Evolutionary conservation across 192 early-diverging fungal genomes (phyloP), one percentile per base, ranked within the genome.

Genomic region (Umbelopsis isabellina): DNA sequence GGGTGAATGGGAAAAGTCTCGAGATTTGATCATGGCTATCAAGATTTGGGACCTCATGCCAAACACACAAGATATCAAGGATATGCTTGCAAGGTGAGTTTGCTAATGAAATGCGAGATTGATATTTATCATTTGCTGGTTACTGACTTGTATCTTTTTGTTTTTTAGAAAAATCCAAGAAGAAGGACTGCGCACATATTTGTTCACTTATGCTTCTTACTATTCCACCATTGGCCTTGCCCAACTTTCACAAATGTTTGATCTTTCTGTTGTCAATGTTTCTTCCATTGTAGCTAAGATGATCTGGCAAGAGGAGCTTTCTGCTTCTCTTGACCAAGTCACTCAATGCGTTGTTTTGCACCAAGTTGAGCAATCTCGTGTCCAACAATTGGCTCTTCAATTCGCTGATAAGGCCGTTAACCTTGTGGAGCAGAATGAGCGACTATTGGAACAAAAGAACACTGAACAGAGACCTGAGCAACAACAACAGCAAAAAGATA

Each of bases 21-120:
- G 82, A 69, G 92, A 97, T 52, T 86, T 88, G 52, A 94, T 99
- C 76, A 76, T 87, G 73, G 88, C 89, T 23, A 96, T 99, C 83
- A 96, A 95, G 83, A 94, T 98, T 72, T 99, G 98, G 98, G 91
- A 95, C 70, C 86, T 98, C 66, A 89, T 97, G 83, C 88, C 94
- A 13, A 86, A 90, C 44, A 79, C 85, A 30, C 84, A 91, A n/a
- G 77, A 87, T 68, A 94, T 98, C 87, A 97, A 95, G 84, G 88
- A 88, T 16, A 97, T 97, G 92, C 83, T 99, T 49, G 85, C 88
- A 44, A 71, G 67, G 67, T 69, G 30, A 35, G 25, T 44, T 44
- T 30, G 25, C 3, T 49, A 21, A 48, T 21, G 48, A 49, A 30
- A 30, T 30, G 27, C 18, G 6, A 16, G 12, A 49, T 49, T 18